These are phyloP conservation scores for Nakazawaea wyomingensis DNA, from an alignment of 805 yeast species.

Conservation along the genomic window DNA sequence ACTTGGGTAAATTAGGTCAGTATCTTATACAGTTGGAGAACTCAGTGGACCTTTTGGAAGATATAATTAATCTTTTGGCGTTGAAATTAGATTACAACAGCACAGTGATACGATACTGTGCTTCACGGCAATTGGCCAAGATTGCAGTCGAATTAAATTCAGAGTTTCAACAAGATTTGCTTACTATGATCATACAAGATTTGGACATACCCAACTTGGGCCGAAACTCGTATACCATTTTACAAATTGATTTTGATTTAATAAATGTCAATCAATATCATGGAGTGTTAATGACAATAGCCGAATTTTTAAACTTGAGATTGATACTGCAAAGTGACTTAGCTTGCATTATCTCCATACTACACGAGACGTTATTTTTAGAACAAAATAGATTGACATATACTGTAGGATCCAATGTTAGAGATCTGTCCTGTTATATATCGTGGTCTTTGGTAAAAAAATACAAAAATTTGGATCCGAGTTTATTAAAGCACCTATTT, in stretches of 20 bases:
- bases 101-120: conserved; percentile 53
- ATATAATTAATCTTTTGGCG: conserved; percentile 43
- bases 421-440: conserved; percentile 83
- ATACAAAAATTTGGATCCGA: conserved; percentile 19
- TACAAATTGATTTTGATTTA: conserved; percentile 24
- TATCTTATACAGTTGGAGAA: conserved; percentile 16
- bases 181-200: conserved; percentile 27
- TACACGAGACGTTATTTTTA: conserved; percentile 45
- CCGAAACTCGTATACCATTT: conserved; percentile 1
- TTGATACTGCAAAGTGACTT: conserved; percentile 18
- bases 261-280: conserved; percentile 45
- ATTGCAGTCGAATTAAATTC: conserved; percentile 29
- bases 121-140: conserved; percentile 62
- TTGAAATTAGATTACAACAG: conserved; percentile 40
- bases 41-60: conserved; percentile 37
- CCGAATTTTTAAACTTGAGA: conserved; percentile 33
- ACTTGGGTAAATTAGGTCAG: conserved; percentile 35
- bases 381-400: conserved; percentile 50
- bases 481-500: conserved; percentile 20
- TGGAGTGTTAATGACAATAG: conserved; percentile 52
- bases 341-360: conserved; percentile 29
- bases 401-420: conserved; percentile 59
- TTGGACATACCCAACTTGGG: conserved; percentile 23
- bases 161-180: conserved; percentile 38
- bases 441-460: conserved; percentile 70